Evolutionary conservation across 1,139 yeast species (phyloP).

Genomic region (Pichia sp.): DNA sequence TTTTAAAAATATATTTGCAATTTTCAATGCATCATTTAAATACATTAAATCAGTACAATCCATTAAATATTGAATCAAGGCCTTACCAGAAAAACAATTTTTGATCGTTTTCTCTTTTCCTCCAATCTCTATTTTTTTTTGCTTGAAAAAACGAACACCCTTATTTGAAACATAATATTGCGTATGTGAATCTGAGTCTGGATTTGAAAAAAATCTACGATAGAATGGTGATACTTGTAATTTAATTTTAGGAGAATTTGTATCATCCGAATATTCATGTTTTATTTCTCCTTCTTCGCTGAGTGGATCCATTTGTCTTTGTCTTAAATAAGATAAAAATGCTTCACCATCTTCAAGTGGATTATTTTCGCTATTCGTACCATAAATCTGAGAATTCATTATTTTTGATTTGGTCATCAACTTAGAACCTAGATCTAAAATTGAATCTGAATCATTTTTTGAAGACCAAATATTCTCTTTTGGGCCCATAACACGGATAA

Average conservation of each 20-base stretch:
- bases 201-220: slow-evolving; percentile 78
- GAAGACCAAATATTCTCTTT: slow-evolving; percentile 68
- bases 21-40: slow-evolving; percentile 51
- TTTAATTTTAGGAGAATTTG: not conserved
- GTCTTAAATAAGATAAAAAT: slow-evolving; percentile 13
- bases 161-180: slow-evolving; percentile 69
- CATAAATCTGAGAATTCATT: slow-evolving; percentile 1
- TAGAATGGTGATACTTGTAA: slow-evolving; percentile 53
- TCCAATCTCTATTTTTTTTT: slow-evolving; percentile 33
- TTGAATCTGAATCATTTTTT: slow-evolving; percentile 36
- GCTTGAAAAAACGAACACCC: slow-evolving; percentile 58
- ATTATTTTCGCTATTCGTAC: not conserved
- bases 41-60: slow-evolving; percentile 77
- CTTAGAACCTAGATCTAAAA: slow-evolving; percentile 15
- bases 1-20: slow-evolving; percentile 46
- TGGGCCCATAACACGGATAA: slow-evolving; percentile 59
- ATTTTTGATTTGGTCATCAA: slow-evolving; percentile 1
- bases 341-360: slow-evolving; percentile 5
- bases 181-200: slow-evolving; percentile 74
- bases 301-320: slow-evolving; percentile 11
- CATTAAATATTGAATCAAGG: slow-evolving; percentile 79
- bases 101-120: slow-evolving; percentile 27
- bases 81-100: slow-evolving; percentile 65
- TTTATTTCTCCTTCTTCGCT: not conserved
- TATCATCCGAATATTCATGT: not conserved